Evolutionary conservation across 2,329 filamentous ascomycete species (phyloP).

Genomic region (Sporothrix protearum): DNA sequence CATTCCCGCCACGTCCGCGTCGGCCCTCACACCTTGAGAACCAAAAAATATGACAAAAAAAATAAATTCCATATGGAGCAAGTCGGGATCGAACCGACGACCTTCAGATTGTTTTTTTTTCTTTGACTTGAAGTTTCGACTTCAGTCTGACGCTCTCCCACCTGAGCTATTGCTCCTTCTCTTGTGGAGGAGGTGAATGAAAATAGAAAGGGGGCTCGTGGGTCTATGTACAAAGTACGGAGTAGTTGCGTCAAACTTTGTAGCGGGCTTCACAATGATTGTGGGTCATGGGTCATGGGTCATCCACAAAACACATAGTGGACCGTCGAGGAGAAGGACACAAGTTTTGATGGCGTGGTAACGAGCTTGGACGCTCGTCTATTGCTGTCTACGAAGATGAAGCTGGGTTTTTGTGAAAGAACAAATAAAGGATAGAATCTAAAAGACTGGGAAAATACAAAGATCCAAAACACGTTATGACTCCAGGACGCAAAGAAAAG

Average conservation of each 20-base stretch:
- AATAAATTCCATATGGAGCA: neutral
- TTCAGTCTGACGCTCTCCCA: neutral
- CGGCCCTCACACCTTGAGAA: too few species aligned
- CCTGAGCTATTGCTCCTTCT: neutral
- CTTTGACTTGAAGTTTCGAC: neutral
- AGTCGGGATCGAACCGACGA: neutral
- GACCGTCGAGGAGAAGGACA: neutral
- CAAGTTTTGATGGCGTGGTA: neutral
- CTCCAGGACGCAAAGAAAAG: neutral
- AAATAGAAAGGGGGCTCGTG: neutral
- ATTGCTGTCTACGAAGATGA: too few species aligned
- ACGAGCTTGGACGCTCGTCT: too few species aligned
- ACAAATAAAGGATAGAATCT: neutral
- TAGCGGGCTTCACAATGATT: neutral
- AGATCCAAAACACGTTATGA: neutral
- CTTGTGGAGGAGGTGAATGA: neutral
- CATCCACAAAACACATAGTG: neutral
- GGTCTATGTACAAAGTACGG: neutral
- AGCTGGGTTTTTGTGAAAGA: constrained; percentile 5
- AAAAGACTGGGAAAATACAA: neutral
- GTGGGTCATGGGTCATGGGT: too few species aligned
- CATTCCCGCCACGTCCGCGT: too few species aligned
- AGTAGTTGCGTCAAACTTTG: too few species aligned
- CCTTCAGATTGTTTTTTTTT: neutral
- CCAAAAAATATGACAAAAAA: neutral